Conservation (phyloP, 208 protist species). For the Tritrichomonas foetus region DNA sequence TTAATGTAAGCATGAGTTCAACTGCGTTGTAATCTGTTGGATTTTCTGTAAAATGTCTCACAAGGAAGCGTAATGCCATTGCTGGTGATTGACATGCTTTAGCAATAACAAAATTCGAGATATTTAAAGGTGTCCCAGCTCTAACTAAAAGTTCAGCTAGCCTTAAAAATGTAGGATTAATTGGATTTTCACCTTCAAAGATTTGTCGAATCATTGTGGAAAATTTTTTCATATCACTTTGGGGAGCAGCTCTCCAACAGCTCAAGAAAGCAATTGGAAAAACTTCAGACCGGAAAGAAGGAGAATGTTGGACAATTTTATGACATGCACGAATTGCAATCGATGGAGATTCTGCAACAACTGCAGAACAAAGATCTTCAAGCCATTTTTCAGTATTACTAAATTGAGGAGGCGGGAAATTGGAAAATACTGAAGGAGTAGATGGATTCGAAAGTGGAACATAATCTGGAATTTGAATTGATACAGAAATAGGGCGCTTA, state of each 20-base stretch:
- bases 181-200: not conserved
- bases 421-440: not conserved
- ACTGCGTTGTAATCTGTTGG: not conserved
- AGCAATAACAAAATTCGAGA: not conserved
- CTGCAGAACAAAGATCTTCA: not conserved
- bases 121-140: not conserved
- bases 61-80: not conserved
- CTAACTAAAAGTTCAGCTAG: not conserved
- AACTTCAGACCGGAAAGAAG: not conserved
- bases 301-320: not conserved
- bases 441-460: not conserved
- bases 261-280: constrained; percentile 6
- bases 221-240: not conserved
- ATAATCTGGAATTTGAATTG: not conserved
- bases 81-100: not conserved
- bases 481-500: not conserved
- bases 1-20: not conserved
- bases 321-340: not conserved
- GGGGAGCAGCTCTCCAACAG: not conserved
- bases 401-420: not conserved
- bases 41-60: not conserved
- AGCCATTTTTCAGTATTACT: not conserved
- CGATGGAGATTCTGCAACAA: not conserved
- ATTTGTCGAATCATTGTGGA: not conserved
- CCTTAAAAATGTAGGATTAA: not conserved